Evolutionary conservation across 1,139 yeast genomes (phyloP).

Genomic region (Blastobotrys serpentis): DNA sequence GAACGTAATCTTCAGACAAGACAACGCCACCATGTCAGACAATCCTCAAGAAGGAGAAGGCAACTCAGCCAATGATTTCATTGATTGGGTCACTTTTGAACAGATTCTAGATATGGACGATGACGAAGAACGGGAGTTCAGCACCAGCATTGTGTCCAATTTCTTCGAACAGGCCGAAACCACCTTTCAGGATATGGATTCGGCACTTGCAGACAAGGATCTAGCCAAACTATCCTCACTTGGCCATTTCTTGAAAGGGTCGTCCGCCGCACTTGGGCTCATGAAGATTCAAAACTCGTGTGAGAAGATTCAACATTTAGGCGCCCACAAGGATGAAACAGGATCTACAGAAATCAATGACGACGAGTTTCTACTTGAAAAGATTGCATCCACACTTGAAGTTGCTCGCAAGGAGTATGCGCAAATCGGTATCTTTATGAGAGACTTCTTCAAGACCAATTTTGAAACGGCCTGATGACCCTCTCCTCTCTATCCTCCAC

Average conservation of each 20-base stretch:
- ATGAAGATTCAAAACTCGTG: conserved; percentile 80
- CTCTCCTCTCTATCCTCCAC: background rate
- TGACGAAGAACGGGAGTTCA: conserved; percentile 84
- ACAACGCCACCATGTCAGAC: no score
- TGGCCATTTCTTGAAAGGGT: conserved; percentile 94
- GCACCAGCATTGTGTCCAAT: conserved; percentile 70
- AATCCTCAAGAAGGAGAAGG: conserved; percentile 12
- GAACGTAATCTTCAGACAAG: no score
- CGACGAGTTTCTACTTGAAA: conserved; percentile 30
- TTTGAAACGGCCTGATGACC: conserved; percentile 13
- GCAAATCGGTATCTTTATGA: conserved; percentile 34
- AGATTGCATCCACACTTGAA: conserved; percentile 29
- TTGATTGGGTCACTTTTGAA: conserved; percentile 85
- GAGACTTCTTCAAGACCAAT: conserved; percentile 17
- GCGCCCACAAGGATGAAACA: conserved; percentile 49
- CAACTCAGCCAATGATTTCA: conserved; percentile 54
- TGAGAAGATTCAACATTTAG: conserved; percentile 90
- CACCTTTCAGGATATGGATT: conserved; percentile 72
- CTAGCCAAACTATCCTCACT: conserved; percentile 64
- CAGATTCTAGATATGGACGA: conserved; percentile 93
- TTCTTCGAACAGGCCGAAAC: conserved; percentile 87
- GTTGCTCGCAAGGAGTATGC: conserved; percentile 38
- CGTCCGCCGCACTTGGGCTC: conserved; percentile 92
- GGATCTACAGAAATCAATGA: conserved; percentile 36
- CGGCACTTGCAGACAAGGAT: conserved; percentile 48